Percentiles rank a stretch among this genome's conserved stretches.
phyloP scores from a whole-genome alignment of 257 asterid genomes.

The Penstemon newberryi region DNA sequence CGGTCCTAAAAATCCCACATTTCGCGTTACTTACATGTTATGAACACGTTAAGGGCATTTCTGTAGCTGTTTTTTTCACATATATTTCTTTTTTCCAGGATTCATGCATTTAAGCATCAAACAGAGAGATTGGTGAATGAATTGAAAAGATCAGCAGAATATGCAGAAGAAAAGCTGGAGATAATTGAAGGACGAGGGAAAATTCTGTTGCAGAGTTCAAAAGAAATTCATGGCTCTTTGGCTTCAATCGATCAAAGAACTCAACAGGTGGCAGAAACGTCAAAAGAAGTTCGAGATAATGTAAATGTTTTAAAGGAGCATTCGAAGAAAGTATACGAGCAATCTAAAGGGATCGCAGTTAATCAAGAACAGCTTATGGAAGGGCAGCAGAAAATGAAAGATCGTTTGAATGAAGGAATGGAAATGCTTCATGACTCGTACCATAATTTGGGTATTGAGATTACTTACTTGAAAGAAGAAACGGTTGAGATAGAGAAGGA shows the following conservation, averaged over 20 bases:
- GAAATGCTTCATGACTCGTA: slow-evolving; percentile 46
- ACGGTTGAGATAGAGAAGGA: slow-evolving; percentile 56
- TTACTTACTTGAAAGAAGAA: slow-evolving; percentile 43
- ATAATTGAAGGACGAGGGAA: slow-evolving; percentile 50
- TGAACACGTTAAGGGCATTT: background rate
- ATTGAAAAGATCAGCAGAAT: slow-evolving; percentile 50
- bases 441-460: slow-evolving; percentile 42
- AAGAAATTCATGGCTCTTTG: slow-evolving; percentile 46
- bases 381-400: slow-evolving; percentile 55
- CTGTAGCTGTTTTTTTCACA: no score
- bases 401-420: slow-evolving; percentile 50
- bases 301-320: slow-evolving; percentile 39
- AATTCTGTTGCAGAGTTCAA: slow-evolving; percentile 42
- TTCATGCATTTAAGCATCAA: slow-evolving; percentile 49
- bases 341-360: slow-evolving; percentile 53
- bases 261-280: slow-evolving; percentile 43
- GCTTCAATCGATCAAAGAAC: slow-evolving; percentile 45
- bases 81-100: slow-evolving; percentile 33
- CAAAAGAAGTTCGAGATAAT: slow-evolving; percentile 45
- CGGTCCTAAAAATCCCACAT: no score
- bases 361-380: slow-evolving; percentile 47
- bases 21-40: background rate
- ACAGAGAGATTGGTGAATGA: slow-evolving; percentile 65
- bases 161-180: slow-evolving; percentile 51
- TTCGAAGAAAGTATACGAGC: slow-evolving; percentile 47